Evolutionary conservation across 2,329 filamentous ascomycete species (phyloP).

Genomic region (Aspergillus thermomutatus): DNA sequence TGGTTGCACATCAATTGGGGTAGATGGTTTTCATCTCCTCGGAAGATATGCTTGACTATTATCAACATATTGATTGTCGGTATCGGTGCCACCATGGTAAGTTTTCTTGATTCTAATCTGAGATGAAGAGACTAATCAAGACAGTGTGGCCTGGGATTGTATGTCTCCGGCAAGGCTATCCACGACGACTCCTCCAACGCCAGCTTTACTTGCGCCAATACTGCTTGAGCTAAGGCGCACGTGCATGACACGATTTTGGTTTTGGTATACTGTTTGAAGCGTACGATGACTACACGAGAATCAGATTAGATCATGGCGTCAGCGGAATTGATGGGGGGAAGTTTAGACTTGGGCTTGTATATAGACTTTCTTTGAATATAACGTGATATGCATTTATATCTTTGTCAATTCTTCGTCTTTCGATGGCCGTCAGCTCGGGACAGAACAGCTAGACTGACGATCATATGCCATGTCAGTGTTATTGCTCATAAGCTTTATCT

Average conservation of each 20-base stretch:
- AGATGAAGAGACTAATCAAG: not conserved
- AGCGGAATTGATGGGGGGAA: not conserved
- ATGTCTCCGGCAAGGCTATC: conserved; percentile 36
- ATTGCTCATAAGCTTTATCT: no score
- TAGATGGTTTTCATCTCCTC: conserved; percentile 37
- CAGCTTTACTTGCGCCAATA: conserved; percentile 40
- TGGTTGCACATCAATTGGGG: conserved; percentile 50
- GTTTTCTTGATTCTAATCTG: not conserved
- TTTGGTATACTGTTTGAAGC: not conserved
- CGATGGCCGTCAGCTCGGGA: no score
- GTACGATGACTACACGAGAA: not conserved
- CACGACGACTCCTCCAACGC: conserved; percentile 28
- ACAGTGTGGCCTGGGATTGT: conserved; percentile 36
- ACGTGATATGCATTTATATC: not conserved
- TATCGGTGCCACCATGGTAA: conserved; percentile 28
- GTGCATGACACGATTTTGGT: not conserved
- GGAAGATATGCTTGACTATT: conserved; percentile 44
- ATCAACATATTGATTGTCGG: conserved; percentile 45
- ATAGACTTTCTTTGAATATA: not conserved
- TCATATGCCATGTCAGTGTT: no score
- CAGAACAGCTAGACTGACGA: no score
- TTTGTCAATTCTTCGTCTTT: no score
- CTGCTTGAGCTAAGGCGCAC: conserved; percentile 11
- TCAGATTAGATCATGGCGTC: not conserved
- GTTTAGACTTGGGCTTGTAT: not conserved